Evolutionary conservation across 1,284 basidiomycete genomes (phyloP), one percentile per base, ranked within the genome.

Genomic region (Moniliella sp.): DNA sequence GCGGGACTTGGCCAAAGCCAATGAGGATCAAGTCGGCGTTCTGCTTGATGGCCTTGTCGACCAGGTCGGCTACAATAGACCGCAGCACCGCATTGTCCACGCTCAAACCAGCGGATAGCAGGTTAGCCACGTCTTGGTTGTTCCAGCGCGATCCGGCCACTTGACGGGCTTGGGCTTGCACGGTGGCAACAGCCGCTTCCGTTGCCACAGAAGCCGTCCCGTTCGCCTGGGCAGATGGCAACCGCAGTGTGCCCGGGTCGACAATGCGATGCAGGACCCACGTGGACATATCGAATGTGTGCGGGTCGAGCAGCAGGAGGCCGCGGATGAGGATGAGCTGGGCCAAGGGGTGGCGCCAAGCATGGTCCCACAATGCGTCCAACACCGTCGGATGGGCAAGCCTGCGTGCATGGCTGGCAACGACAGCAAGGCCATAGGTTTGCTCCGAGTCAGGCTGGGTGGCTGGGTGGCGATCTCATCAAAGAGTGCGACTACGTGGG

Each of bases 111-210:
- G 91, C 81, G 32, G 77, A 43, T 66, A 71, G 30, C 71, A 86
- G 76, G 57, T 83, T 75, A 42, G 91, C 79, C 19, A 94, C 65
- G 45, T 91, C 84, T 11, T 86, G 65, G 7, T 80, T 81, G 60
- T 94, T 94, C 84, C 86, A 94, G 0, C 81, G 75, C 45, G 80
- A 78, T 2, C 73, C 74, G 55, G 88, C 80, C 13, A 88, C 78
- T 3, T 39, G 30, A 27, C 77, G 72, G 11, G 82, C 75, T 34
- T 81, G 65, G 9, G 75, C 70, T 57, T 81, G 77, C 65, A 83
- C 81, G 12, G 79, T 79, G n/a, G 78, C 76, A 25, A 46, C 46
- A 31, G 43, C 44, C 44, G 11, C 28, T 27, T 4, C 32, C 29
- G 13, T 51, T 35, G 27, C 51, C 50, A 4, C 49, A 43, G 7